Evolutionary conservation across 1,284 basidiomycete genomes (phyloP), one percentile per base, ranked within the genome.

Genomic region (Microbotryum lychnidis-dioicae): DNA sequence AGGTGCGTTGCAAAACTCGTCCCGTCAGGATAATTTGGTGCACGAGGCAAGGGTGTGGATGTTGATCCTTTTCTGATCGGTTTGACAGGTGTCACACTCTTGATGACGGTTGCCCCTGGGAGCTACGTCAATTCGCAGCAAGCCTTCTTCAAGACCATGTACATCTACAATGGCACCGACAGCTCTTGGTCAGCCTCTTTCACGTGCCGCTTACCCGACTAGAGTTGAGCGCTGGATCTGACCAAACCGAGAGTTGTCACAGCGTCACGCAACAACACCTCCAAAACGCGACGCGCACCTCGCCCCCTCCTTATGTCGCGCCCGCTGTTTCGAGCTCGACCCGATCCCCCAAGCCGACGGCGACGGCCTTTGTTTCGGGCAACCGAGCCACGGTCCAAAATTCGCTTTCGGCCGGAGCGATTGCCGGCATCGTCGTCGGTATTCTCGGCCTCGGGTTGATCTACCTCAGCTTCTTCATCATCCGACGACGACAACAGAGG

Each of bases 151-250:
- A 25, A 25, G 23, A 53, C 51, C 9, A 29, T 29, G n/a, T 53
- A 53, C 51, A 53, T 53, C 20, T 53, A 29, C 27, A 53, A 53
- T 33, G 51, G 51, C 25, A 53, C 51, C n/a, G 51, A 53, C 25
- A 23, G 8, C 51, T 53, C 51, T 53, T 53, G 51, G 51, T 53
- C 25, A 23, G 51, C 20, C 27, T 9, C 14, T 20, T 16, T 42
- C 14, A 29, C n/a, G 21, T 50, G 48, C 14, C 27, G 48, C 27
- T 10, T 48, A 8, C 51, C 14, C 51, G 51, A 27, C 9, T n/a
- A 9, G 2, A 9, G 25, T 18, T 10, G 33, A 25, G n/a, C 31
- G 31, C 31, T 31, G 31, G 31, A 18, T 42, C 37, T 42, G 37
- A 42, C 37, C 14, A 42, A 14, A 42, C 14, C 37, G 37, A 42